These are phyloP conservation scores for Salix viminalis DNA, from an alignment of 345 rosid species.

Conservation along the genomic window DNA sequence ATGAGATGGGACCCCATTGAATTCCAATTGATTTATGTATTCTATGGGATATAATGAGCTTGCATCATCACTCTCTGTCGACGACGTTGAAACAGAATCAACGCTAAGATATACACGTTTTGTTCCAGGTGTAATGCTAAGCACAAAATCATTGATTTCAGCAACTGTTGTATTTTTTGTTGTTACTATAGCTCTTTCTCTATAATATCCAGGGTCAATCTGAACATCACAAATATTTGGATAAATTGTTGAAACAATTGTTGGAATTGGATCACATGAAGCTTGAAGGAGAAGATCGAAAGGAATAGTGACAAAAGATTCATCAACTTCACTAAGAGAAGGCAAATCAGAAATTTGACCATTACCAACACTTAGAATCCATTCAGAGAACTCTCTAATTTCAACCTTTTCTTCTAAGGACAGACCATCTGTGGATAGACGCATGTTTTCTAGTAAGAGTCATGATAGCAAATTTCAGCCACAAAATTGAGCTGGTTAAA, in stretches of 20 bases:
- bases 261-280: background rate
- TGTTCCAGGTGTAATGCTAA: accelerated
- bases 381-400: background rate
- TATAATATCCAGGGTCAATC: too few relatives aligned
- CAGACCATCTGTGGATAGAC: background rate
- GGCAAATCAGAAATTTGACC: background rate
- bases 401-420: too few relatives aligned
- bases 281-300: background rate
- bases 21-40: background rate
- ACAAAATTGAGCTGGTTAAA: background rate
- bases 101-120: background rate
- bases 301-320: background rate
- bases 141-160: background rate
- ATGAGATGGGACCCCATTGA: background rate
- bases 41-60: background rate
- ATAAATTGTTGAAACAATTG: background rate
- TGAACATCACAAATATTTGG: background rate
- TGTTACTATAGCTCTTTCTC: background rate
- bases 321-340: background rate
- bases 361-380: background rate
- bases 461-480: background rate
- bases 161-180: background rate
- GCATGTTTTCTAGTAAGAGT: background rate
- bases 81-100: background rate
- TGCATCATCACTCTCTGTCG: background rate